A percentile compares a stretch with the other conserved stretches of the same genome.
Evolutionary conservation across 2,329 filamentous ascomycete species (phyloP).

Genomic region (Beauveria pseudobassiana): DNA sequence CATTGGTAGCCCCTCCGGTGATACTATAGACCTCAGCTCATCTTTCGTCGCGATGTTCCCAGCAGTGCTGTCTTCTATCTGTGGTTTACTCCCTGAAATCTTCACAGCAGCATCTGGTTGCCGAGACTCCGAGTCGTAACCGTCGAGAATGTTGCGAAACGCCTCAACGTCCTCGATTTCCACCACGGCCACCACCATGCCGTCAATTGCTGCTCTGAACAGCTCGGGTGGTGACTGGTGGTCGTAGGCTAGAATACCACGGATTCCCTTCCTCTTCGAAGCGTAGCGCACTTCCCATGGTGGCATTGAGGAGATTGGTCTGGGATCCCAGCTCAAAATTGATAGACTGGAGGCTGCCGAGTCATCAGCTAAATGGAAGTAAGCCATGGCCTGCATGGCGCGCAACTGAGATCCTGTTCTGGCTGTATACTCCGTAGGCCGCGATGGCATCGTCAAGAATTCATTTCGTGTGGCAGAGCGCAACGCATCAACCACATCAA

Average conservation of each 20-base stretch:
- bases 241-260: conserved; percentile 62
- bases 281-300: conserved; percentile 59
- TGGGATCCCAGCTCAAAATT: conserved; percentile 39
- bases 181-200: conserved; percentile 61
- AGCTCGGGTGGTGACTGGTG: conserved; percentile 52
- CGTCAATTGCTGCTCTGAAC: conserved; percentile 59
- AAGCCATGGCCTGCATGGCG: conserved; percentile 72
- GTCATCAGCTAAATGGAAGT: conserved; percentile 51
- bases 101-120: background rate
- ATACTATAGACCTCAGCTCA: conserved; percentile 20
- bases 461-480: conserved; percentile 33
- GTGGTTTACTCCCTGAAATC: background rate
- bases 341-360: background rate
- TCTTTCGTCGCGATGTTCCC: background rate
- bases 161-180: conserved; percentile 48
- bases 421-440: conserved; percentile 45
- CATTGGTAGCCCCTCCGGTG: conserved; percentile 53
- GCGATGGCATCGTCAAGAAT: conserved; percentile 51
- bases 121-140: background rate
- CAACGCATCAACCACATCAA: conserved; percentile 48
- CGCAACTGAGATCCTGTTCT: conserved; percentile 59
- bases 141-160: conserved; percentile 29
- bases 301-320: conserved; percentile 45
- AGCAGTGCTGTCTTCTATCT: conserved; percentile 18
- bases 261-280: conserved; percentile 42